Evolutionary conservation across 768 basidiomycete genomes (phyloP).

Genomic region (Candolleomyces efflorescens): DNA sequence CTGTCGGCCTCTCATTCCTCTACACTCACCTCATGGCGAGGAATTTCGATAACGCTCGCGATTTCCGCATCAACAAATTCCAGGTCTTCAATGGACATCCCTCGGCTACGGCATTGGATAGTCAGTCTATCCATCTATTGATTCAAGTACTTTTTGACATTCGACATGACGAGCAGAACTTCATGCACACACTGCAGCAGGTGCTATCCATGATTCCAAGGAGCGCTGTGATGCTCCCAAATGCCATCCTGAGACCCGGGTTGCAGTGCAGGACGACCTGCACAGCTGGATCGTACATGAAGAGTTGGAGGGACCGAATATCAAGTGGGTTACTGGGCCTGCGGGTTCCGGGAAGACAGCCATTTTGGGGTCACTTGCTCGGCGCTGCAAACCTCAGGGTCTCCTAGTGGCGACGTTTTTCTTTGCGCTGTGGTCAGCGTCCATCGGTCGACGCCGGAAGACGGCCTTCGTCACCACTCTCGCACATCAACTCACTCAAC

Average conservation of each 20-base stretch:
- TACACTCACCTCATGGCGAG: too few relatives aligned
- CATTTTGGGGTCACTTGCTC: background rate
- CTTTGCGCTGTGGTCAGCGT: background rate
- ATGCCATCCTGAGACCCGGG: background rate
- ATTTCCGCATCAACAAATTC: too few relatives aligned
- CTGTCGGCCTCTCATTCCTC: too few relatives aligned
- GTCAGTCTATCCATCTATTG: too few relatives aligned
- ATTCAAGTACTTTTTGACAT: too few relatives aligned
- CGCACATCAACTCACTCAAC: background rate
- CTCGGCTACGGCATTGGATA: too few relatives aligned
- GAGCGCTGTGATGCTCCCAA: background rate
- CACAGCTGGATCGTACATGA: background rate
- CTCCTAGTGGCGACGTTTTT: background rate
- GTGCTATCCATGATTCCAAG: background rate
- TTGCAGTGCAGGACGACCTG: background rate
- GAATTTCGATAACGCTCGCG: too few relatives aligned
- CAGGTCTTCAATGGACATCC: too few relatives aligned
- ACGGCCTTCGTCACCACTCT: background rate
- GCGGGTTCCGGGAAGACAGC: background rate
- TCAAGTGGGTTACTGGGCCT: background rate
- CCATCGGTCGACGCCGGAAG: background rate
- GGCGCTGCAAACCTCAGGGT: background rate
- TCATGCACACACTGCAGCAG: too few relatives aligned
- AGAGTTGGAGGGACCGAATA: background rate
- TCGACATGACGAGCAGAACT: too few relatives aligned